Conservation (phyloP, 306 rosid genomes). For the Nissolia schottii region DNA sequence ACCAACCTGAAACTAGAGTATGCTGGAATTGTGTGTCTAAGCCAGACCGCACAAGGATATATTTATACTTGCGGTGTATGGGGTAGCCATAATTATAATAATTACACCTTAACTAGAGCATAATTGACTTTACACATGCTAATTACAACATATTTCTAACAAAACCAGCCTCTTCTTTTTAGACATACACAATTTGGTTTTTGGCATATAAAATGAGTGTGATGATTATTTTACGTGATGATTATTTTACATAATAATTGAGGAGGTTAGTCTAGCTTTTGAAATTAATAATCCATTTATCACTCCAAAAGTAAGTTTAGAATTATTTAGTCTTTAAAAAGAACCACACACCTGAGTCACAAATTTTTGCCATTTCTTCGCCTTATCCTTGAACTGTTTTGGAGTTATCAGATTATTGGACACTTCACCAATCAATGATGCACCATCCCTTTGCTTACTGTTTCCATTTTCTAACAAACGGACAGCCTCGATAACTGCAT, state of each 20-base stretch:
- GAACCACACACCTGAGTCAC: conserved; percentile 68
- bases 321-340: conserved; percentile 5
- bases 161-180: background rate
- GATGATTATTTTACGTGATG: background rate
- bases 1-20: background rate
- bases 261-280: conserved; percentile 4
- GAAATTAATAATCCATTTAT: background rate
- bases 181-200: background rate
- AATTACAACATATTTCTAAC: background rate
- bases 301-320: conserved; percentile 6
- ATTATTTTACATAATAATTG: background rate
- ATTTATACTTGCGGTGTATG: background rate
- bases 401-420: conserved; percentile 40
- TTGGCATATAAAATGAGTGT: background rate
- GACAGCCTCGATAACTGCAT: conserved; percentile 82
- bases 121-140: background rate
- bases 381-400: conserved; percentile 62
- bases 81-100: background rate
- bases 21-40: background rate
- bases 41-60: background rate
- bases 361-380: conserved; percentile 92
- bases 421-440: conserved; percentile 38
- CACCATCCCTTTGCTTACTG: conserved; percentile 33
- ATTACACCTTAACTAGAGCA: background rate
- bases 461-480: conserved; percentile 59